phyloP scores from a whole-genome alignment of 495 filamentous ascomycete genomes.

The Aspergillus avenaceus region DNA sequence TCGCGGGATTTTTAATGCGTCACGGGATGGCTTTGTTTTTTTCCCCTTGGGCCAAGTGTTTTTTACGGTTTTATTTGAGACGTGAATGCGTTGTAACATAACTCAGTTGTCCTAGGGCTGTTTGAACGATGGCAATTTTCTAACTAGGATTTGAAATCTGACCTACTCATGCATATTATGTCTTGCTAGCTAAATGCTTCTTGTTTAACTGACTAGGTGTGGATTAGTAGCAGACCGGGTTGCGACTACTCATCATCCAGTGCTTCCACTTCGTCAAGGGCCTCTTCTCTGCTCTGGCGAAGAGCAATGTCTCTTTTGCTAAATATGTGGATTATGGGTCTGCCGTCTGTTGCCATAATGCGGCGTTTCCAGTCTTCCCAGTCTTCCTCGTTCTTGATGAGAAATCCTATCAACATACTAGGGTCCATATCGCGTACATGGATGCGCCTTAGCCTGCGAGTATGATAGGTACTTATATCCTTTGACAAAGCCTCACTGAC shows the following conservation, averaged over 20 bases:
- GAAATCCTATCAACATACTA: slow-evolving; percentile 96
- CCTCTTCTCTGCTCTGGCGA: slow-evolving; percentile 59
- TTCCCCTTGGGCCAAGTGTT: slow-evolving; percentile 64
- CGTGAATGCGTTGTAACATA: slow-evolving; percentile 74
- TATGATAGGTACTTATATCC: slow-evolving; percentile 83
- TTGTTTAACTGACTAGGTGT: not conserved
- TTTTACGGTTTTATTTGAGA: slow-evolving; percentile 67
- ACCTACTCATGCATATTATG: slow-evolving; percentile 40
- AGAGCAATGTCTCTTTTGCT: slow-evolving; percentile 58
- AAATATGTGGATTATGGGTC: slow-evolving; percentile 75
- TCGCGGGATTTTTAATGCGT: slow-evolving; percentile 78
- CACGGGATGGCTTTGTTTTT: slow-evolving; percentile 74
- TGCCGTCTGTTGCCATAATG: slow-evolving; percentile 66
- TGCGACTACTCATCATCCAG: slow-evolving; percentile 57
- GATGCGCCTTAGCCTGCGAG: slow-evolving; percentile 73
- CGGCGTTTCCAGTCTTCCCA: slow-evolving; percentile 77
- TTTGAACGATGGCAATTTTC: slow-evolving; percentile 33
- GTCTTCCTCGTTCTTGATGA: slow-evolving; percentile 77
- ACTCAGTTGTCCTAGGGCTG: slow-evolving; percentile 48
- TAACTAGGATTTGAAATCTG: slow-evolving; percentile 44
- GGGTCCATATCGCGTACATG: slow-evolving; percentile 94
- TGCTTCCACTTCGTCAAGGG: slow-evolving; percentile 86
- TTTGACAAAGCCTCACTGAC: slow-evolving; percentile 57
- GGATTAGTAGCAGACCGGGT: not conserved
- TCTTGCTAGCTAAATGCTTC: too few relatives aligned